phyloP scores from a whole-genome alignment of 129 eudicot species.

The Logfia minima region DNA sequence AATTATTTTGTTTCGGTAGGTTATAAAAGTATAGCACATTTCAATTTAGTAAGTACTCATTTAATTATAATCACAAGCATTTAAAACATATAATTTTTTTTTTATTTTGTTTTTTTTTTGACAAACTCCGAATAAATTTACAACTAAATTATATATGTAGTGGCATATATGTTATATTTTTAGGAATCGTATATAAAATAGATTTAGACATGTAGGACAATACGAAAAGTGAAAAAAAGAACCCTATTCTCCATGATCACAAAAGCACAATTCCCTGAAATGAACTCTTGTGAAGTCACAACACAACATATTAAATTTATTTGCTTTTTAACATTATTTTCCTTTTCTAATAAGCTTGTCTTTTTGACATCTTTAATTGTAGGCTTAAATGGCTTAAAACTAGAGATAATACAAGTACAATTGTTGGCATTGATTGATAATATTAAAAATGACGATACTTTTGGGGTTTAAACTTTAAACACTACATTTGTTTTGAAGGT shows the following conservation, averaged over 20 bases:
- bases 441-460: background rate
- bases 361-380: background rate
- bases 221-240: conserved; percentile 21
- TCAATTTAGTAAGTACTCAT: too few relatives aligned
- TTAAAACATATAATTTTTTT: too few relatives aligned
- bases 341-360: background rate
- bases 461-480: too few relatives aligned
- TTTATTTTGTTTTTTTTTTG: too few relatives aligned
- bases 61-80: too few relatives aligned
- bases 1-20: too few relatives aligned
- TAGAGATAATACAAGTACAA: background rate
- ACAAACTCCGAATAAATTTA: background rate
- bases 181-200: background rate
- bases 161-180: background rate
- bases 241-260: conserved; percentile 27
- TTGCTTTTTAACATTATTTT: conserved; percentile 11
- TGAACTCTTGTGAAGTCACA: background rate
- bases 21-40: too few relatives aligned
- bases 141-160: background rate
- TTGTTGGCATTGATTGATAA: background rate
- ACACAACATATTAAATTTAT: background rate
- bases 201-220: conserved; percentile 8
- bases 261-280: conserved; percentile 17
- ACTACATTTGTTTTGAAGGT: background rate
- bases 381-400: conserved; percentile 1